Conservation (phyloP, 306 rosid species). For the Cucurbita ficifolia region DNA sequence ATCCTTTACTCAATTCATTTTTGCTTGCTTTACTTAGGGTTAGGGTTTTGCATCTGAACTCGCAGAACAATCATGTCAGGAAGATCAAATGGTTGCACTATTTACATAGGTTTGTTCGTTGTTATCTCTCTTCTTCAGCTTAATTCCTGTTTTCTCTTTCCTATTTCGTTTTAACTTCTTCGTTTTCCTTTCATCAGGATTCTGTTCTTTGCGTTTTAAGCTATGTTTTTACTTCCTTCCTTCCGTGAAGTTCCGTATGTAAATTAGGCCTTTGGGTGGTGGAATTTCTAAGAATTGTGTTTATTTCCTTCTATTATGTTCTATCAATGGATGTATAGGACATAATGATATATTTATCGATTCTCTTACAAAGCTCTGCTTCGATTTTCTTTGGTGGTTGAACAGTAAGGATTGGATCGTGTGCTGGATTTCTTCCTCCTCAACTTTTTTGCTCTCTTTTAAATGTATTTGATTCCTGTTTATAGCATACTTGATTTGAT, state of each 20-base stretch:
- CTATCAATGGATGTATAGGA: background rate
- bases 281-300: background rate
- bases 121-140: too few species aligned
- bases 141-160: background rate
- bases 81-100: constrained; percentile 1
- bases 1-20: background rate
- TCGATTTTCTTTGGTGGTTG: background rate
- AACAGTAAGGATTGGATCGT: background rate
- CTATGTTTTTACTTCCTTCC: background rate
- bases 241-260: background rate
- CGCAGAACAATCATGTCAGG: background rate
- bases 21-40: background rate
- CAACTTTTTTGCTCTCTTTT: background rate
- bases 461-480: background rate
- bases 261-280: background rate
- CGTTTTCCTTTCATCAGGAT: background rate
- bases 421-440: background rate
- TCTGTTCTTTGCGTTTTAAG: background rate
- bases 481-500: background rate
- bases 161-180: background rate
- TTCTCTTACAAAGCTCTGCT: background rate
- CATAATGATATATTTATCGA: background rate
- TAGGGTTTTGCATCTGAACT: background rate
- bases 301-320: background rate
- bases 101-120: background rate